Evolutionary conservation across 2,329 filamentous ascomycete genomes (phyloP).

Genomic region (Cadophora sp.): DNA sequence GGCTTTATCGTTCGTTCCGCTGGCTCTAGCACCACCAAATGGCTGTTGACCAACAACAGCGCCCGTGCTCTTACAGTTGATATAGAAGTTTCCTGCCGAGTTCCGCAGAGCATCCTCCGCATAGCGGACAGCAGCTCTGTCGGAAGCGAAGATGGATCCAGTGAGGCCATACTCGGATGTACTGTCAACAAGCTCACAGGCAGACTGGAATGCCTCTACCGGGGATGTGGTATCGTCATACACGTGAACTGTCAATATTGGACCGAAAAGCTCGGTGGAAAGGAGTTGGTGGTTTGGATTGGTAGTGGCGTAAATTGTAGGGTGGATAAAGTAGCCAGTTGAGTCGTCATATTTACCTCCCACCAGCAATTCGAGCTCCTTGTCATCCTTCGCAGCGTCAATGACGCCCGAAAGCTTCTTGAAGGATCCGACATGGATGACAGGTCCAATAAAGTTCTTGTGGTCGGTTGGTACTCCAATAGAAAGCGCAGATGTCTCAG

Average conservation of each 20-base stretch:
- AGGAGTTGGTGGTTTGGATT: conserved; percentile 79
- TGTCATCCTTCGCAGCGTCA: conserved; percentile 78
- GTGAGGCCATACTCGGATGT: conserved; percentile 82
- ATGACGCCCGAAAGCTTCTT: conserved; percentile 80
- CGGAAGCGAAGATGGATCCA: conserved; percentile 75
- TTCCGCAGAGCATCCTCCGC: conserved; percentile 77
- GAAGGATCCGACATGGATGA: conserved; percentile 84
- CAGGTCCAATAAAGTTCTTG: conserved; percentile 83
- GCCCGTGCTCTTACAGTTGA: conserved; percentile 83
- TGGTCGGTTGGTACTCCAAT: conserved; percentile 72
- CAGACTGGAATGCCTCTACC: conserved; percentile 61
- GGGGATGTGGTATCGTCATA: conserved; percentile 71
- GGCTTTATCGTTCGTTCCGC: conserved; percentile 77
- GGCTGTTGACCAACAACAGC: conserved; percentile 77
- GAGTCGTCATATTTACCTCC: conserved; percentile 80
- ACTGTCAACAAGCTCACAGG: conserved; percentile 69
- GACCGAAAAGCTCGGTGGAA: conserved; percentile 82
- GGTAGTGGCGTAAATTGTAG: conserved; percentile 79
- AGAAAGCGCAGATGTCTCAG: conserved; percentile 74
- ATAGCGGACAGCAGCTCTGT: conserved; percentile 68
- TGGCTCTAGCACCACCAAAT: conserved; percentile 72
- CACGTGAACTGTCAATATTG: conserved; percentile 75
- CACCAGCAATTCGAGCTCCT: conserved; percentile 72
- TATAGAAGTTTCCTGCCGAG: conserved; percentile 82
- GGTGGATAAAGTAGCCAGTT: conserved; percentile 83